Base-by-base conservation (phyloP, 1,284 basidiomycete genomes). In the Fomes fomentarius region DNA sequence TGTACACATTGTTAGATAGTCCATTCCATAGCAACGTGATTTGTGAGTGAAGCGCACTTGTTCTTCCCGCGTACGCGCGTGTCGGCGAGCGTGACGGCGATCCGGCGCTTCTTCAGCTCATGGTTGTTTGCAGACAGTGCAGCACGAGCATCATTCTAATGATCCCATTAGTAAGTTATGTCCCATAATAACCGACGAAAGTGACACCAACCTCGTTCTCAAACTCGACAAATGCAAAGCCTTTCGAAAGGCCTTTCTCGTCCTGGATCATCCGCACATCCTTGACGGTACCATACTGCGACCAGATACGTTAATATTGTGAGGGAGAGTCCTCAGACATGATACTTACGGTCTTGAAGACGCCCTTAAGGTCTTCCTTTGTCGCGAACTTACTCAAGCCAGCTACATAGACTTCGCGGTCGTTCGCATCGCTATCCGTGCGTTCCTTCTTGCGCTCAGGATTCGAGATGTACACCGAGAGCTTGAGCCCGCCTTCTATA, bases 161-260 rank as follows among this genome's bases (percentile, higher is more conserved):
- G 31, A 22, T 15, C 9, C 4, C 9, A 37, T 8, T 37, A 17
- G 9, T 14, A 15, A 17, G 8, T 8, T 37, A 14, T 37, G 35
- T n/a, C 7, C 35, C n/a, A 9, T 8, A n/a, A 5, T n/a, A 2
- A 17, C 3, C 9, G 3, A 14, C 19, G 2, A 37, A 17, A 11
- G 12, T 12, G 9, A 24, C 4, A 64, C 80, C 50, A 60, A 93
- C 94, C 76, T 90, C 87, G 28, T 84, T 79, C 57, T 90, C 85
- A 69, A 93, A 98, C 66, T 98, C 95, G 19, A 99, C 80, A 65
- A 98, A 99, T 0, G 94, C 96, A 68, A 94, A 94, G 1, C 97
- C 96, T 69, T 88, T 93, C 35, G 81, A 80, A 34, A 83, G 77
- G 0, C 89, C 88, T 43, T 86, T 81, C 8, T 85, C 81, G 61